Evolutionary conservation across 306 rosid species (phyloP), one percentile per base, ranked within the genome.

Genomic region (Urtica urens): DNA sequence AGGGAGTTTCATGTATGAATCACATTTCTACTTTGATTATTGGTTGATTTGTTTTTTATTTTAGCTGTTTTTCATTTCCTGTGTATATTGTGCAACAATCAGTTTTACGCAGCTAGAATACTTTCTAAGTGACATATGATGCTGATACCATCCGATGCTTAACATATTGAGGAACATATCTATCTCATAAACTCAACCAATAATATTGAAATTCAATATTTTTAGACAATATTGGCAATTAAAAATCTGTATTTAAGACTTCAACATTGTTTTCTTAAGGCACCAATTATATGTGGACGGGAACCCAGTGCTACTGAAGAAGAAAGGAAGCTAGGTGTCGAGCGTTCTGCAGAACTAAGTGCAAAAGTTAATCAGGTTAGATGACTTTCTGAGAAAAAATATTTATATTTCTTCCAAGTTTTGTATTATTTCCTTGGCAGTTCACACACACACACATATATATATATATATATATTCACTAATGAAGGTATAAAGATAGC

Each of bases 271-370:
- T 46, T 57, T 43, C 19, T 74, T 58, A 67, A 88, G 97, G 81
- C 90, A 11, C 97, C 95, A 0, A 88, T 84, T 62, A 79, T 88
- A 49, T 70, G 84, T 33, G 97, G 97, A 69, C 86, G 97, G 71
- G 97, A 88, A 77, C 97, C 97, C 45, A 67, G 74, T 59, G 80
- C 90, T 49, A 60, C 74, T 21, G 67, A 68, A 41, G 93, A 81
- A 66, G 95, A 84, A 67, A 84, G 77, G 87, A 84, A 66, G 73
- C 77, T 88, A 46, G 77, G 97, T 45, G 68, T 63, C 53, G 84
- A 84, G 57, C 95, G 95, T 47, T 70, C 93, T 25, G 55, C 80
- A 23, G 97, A 84, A 72, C 67, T 88, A 72, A 88, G 97, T 71
- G 77, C 64, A 33, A 72, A 66, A 60, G 97, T 88, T 59, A 88